Conservation (phyloP, 352 stramenopile species). For the Blastocystis sp. region DNA sequence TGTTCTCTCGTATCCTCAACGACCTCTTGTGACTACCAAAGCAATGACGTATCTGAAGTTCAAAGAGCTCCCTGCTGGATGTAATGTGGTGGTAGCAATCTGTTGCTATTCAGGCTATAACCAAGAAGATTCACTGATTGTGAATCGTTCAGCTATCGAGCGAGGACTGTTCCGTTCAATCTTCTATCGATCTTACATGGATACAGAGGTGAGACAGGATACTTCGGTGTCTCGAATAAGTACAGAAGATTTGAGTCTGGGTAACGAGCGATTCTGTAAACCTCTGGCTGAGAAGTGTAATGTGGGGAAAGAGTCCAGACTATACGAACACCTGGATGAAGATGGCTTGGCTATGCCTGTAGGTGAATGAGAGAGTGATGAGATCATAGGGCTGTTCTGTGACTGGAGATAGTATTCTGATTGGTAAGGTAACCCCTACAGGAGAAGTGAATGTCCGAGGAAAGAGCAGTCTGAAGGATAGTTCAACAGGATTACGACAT, state of each 20-base stretch:
- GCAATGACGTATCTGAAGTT: conserved; percentile 98
- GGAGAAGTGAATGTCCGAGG: conserved; percentile 67
- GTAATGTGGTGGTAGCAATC: conserved; percentile 83
- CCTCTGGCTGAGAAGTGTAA: conserved; percentile 67
- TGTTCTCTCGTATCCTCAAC: conserved; percentile 97
- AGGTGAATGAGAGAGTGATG: background rate
- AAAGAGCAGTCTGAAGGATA: conserved; percentile 84
- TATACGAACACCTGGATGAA: conserved; percentile 95
- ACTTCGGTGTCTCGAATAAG: background rate
- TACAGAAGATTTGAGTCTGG: background rate
- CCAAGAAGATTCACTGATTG: conserved; percentile 98
- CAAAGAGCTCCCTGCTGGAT: conserved; percentile 91
- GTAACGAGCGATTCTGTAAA: conserved; percentile 54
- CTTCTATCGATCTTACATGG: conserved; percentile 95
- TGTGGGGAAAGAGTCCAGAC: conserved; percentile 84
- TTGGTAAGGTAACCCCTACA: conserved; percentile 91
- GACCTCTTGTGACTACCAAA: conserved; percentile 93
- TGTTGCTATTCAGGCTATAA: conserved; percentile 92
- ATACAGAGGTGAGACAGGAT: conserved; percentile 76
- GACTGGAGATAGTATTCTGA: conserved; percentile 93
- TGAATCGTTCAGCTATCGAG: conserved; percentile 98
- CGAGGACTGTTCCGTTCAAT: conserved; percentile 95
- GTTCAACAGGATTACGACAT: conserved; percentile 87
- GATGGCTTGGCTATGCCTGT: conserved; percentile 87
- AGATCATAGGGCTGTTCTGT: conserved; percentile 82